Base-by-base conservation (phyloP, 257 asterid species). In the Scutellaria galericulata region DNA sequence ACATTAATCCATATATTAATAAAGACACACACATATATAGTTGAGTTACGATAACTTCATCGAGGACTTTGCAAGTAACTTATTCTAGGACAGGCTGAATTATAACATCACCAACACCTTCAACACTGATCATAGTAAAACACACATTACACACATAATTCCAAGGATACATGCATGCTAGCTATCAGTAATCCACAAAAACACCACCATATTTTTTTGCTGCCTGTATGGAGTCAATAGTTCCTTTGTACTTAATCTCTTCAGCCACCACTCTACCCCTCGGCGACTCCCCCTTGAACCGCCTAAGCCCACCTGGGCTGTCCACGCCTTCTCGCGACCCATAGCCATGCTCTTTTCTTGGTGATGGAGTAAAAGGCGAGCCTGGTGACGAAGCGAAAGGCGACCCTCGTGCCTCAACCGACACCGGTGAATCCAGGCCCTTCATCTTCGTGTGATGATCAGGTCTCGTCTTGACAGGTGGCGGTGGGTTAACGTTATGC, bases 191-290 rank as follows among this genome's bases (percentile, higher is more conserved):
- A n/a, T 71, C 41, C 57, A 83, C 50, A 51, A 75, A 64, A 37
- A 83, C 69, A 3, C 88, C 88, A 0, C 66, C 62, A 64, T 83
- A 83, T 15, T 14, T 83, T 18, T 6, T 48, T 3, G 88, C 85
- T 15, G 82, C 82, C 71, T 59, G 63, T 42, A 12, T 44, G 61
- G 80, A 10, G 60, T 83, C 82, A 44, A 83, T 80, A 15, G 55
- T 58, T 18, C 37, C 48, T 1, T 0, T 18, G 54, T 69, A 35
- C 55, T 13, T 46, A 31, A 31, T 4, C 15, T 62, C 42, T 0
- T 2, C 66, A 2, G 10, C 51, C 9, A 35, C 24, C 4, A 44
- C 24, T 12, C 35, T 60, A 6, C 20, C 47, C 45, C 53, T 64
- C 10, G 77, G 64, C 3, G 58, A 22, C 22, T 37, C 70, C 51